Base-by-base conservation (phyloP, 805 yeast species). In the Cyberlindnera nakhonratchasimensis region DNA sequence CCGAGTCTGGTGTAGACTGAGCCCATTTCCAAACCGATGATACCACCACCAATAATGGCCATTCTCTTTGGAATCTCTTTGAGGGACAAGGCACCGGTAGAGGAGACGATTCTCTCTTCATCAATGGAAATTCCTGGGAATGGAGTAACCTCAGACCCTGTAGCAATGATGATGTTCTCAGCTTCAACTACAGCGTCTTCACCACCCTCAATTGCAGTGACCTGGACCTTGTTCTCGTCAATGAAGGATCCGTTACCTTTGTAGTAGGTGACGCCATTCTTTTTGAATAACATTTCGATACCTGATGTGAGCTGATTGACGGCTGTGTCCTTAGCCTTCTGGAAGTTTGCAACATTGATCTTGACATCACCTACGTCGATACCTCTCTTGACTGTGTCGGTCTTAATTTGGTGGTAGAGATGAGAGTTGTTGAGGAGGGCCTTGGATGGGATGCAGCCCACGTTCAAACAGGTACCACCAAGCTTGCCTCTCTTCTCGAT, bases 21-120 rank as follows among this genome's bases (percentile, higher is more conserved):
- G 51, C 96, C 99, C 96, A 93, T 93, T 74, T 93, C 99, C 56
- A 93, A 79, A 62, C 99, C 99, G 65, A 93, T 93, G 72, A 93
- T 91, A 76, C 99, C 99, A 71, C 96, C 99, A 65, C 99, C 99
- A 59, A 93, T 91, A 69, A 93, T 81, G 54, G 91, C 84, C 62
- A 93, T 61, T 65, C 75, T 81, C 76, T 93, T 89, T 63, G 99
- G 99, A 46, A 93, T 75, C 73, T 90, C 96, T 65, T 79, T 77
- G 58, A 93, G 75, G 19, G 84, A 67, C 44, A 93, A 71, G 45
- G 87, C 86, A 58, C 99, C 99, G 35, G 99, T 93, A 24, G 97
- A 89, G 28, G 96, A 76, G 42, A 93, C 97, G 55, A 93, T 93
- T 72, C 95, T 83, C 75, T 91, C 95, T 72, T 93, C 98, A 63